A percentile compares a stretch with the other conserved stretches of the same genome.
phyloP scores from a whole-genome alignment of 441 rosid genomes.

The Viola pubescens region DNA sequence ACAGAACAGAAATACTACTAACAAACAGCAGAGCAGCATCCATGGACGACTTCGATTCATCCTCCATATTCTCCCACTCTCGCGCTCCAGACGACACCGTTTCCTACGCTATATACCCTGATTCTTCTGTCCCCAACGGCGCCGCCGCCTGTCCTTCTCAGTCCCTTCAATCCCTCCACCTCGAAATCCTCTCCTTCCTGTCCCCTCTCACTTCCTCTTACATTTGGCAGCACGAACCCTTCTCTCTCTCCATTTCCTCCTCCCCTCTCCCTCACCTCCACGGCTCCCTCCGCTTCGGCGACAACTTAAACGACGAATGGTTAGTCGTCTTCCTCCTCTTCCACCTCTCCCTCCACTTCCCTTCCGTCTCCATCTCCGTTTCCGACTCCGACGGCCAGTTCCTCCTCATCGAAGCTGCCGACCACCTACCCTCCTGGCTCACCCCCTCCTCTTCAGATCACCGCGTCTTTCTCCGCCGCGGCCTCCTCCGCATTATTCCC shows the following conservation, averaged over 20 bases:
- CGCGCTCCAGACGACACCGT: conserved; percentile 65
- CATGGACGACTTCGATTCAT: background rate
- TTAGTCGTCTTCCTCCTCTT: conserved; percentile 68
- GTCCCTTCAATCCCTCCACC: conserved; percentile 62
- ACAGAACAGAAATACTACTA: too few relatives aligned
- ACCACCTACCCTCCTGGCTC: conserved; percentile 76
- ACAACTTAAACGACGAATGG: conserved; percentile 93
- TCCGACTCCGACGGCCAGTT: conserved; percentile 87
- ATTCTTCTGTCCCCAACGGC: conserved; percentile 28
- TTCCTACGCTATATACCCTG: conserved; percentile 56
- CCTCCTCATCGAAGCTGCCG: conserved; percentile 83
- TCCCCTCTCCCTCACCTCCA: conserved; percentile 51
- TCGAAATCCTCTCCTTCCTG: conserved; percentile 51
- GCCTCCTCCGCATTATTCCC: conserved; percentile 61
- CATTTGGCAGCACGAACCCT: conserved; percentile 87
- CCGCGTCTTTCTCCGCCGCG: conserved; percentile 65
- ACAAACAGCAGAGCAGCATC: too few relatives aligned
- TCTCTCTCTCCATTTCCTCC: conserved; percentile 43
- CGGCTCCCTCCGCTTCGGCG: conserved; percentile 76
- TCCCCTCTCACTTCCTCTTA: conserved; percentile 49
- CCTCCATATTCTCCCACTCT: conserved; percentile 8
- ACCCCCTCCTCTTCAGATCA: conserved; percentile 53
- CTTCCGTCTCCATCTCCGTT: conserved; percentile 51
- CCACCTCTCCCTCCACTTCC: conserved; percentile 57
- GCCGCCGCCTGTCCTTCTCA: too few relatives aligned